Conservation (phyloP, 768 basidiomycete species). For the Amanita rubescens region DNA sequence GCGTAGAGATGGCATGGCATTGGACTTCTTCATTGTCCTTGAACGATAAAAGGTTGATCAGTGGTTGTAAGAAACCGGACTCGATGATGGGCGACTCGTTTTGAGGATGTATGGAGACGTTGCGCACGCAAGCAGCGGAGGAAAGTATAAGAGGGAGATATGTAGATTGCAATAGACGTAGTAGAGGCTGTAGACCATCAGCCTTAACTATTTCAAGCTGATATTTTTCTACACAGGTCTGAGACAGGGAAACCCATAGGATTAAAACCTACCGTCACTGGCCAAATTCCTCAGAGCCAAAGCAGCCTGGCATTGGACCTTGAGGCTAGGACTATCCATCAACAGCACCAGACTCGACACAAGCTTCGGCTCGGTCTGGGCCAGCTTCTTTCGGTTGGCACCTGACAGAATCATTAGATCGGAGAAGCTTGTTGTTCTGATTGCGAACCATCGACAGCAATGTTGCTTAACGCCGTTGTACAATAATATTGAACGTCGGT, state of each 20-base stretch:
- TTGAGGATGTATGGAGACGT: conserved; percentile 96
- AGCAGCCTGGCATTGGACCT: conserved; percentile 98
- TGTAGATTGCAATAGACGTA: conserved; percentile 91
- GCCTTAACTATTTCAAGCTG: conserved; percentile 97
- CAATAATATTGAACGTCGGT: conserved; percentile 99
- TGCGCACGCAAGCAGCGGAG: conserved; percentile 96
- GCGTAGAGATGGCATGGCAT: conserved; percentile 96
- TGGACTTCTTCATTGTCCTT: conserved; percentile 99
- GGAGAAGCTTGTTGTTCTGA: neutral
- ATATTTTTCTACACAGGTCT: conserved; percentile 72
- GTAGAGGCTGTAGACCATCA: conserved; percentile 84
- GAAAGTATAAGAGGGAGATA: conserved; percentile 98
- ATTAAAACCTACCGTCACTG: conserved; percentile 73
- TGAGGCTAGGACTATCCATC: conserved; percentile 96
- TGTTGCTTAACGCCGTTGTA: conserved; percentile 96
- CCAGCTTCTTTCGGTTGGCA: conserved; percentile 88
- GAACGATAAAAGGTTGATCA: conserved; percentile 94
- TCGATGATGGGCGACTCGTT: conserved; percentile 99
- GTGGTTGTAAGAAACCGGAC: conserved; percentile 90
- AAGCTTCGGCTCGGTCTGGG: conserved; percentile 88
- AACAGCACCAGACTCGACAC: conserved; percentile 89
- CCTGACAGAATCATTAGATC: conserved; percentile 31
- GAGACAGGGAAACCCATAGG: conserved; percentile 6
- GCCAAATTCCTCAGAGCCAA: conserved; percentile 94
- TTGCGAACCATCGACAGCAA: conserved; percentile 83